Base-by-base conservation (phyloP, 805 yeast species). In the Teunomyces kruisii region DNA sequence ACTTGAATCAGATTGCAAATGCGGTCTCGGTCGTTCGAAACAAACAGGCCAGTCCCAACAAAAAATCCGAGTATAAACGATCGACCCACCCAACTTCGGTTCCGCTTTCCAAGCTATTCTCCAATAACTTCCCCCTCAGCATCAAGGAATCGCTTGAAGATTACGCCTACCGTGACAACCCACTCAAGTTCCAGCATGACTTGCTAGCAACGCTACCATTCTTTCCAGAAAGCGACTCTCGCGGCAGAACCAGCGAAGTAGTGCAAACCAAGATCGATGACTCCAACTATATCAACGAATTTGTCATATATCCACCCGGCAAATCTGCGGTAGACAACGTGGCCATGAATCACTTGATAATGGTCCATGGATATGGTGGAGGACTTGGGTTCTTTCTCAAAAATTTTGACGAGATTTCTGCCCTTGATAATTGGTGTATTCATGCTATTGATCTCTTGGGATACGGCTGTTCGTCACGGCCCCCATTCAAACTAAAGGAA, bases 361-460 rank as follows among this genome's bases (percentile, higher is more conserved):
- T 60, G 75, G 62, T 63, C 48, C 80, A 65, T 61, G 77, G 76
- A 0, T 73, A 72, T 47, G 77, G 77, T 1, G 68, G 67, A 3
- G 76, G 77, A 1, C 56, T 72, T n/a, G 76, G 78, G 3, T 63
- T 71, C 40, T 72, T 53, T 57, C n/a, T 76, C 56, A 61, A 74
- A 46, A 67, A 68, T 39, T 69, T 70, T 28, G 61, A 61, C n/a
- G 59, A 45, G 2, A 45, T 70, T 3, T 42, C 53, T 31, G 17
- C 46, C 8, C 40, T 46, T 29, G 68, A 76, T 24, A 67, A 75
- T 32, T 86, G 94, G 86, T 77, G 84, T 44, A 72, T 91, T 37
- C 96, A 89, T 67, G 87, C 96, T 0, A 76, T 92, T 2, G 99
- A 92, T 59, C 67, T 91, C 44, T 76, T 89, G 2, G 99, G 99